Conservation (phyloP, 2,329 filamentous ascomycete species). For the Xylaria sp. region DNA sequence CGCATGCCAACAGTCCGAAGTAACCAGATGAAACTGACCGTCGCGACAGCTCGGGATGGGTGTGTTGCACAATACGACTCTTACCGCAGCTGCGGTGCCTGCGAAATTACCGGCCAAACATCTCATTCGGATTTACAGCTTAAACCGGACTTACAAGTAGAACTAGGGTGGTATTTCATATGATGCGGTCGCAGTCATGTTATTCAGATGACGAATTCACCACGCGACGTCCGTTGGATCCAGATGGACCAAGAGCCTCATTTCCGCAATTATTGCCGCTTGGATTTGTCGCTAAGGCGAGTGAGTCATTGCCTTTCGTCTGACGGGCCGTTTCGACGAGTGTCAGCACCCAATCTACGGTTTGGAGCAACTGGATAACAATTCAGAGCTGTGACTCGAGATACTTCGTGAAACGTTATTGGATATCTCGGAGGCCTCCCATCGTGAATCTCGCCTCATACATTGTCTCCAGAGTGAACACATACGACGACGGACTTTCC, state of each 20-base stretch:
- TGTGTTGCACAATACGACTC: background rate
- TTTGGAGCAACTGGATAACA: background rate
- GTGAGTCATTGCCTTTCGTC: conserved; percentile 5
- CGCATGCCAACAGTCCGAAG: background rate
- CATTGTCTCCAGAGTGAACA: background rate
- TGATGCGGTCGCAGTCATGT: background rate
- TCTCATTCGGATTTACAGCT: background rate
- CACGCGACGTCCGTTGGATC: background rate
- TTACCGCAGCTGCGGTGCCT: background rate
- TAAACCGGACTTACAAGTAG: background rate
- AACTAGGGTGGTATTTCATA: background rate
- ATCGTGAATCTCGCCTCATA: background rate
- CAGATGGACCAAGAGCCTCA: background rate
- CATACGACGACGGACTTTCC: background rate
- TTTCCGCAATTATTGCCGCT: background rate
- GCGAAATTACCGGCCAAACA: background rate
- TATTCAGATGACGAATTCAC: background rate
- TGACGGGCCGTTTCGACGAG: background rate
- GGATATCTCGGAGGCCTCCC: background rate
- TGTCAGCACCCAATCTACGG: background rate
- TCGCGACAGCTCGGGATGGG: background rate
- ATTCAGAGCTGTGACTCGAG: background rate
- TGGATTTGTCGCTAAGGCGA: background rate
- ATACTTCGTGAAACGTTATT: background rate
- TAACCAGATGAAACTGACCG: background rate